These are phyloP conservation scores for Boletus barrowsii DNA, from an alignment of 768 basidiomycete genomes.

Conservation along the genomic window DNA sequence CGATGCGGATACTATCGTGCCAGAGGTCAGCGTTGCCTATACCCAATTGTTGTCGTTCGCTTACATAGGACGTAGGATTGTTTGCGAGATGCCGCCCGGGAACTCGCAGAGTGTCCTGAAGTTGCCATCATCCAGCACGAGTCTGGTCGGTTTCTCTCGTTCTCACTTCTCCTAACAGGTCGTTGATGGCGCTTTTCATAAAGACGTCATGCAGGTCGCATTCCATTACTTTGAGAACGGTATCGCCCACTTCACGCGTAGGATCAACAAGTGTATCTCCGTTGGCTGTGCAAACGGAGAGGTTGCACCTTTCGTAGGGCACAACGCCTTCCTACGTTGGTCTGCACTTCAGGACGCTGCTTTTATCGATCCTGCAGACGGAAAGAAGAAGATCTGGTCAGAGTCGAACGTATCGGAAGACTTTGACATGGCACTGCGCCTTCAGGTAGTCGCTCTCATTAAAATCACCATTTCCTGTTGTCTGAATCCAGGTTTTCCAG, in stretches of 20 bases:
- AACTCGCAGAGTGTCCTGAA: constrained; percentile 78
- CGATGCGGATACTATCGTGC: constrained; percentile 87
- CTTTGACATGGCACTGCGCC: constrained; percentile 61
- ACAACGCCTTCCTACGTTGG: constrained; percentile 90
- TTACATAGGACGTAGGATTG: constrained; percentile 56
- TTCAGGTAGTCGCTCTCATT: constrained; percentile 40
- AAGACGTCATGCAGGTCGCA: constrained; percentile 88
- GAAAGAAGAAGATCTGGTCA: constrained; percentile 73
- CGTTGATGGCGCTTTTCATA: constrained; percentile 26
- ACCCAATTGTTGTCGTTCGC: background rate
- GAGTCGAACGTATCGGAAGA: constrained; percentile 68
- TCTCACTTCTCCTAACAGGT: background rate
- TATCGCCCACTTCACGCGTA: constrained; percentile 88
- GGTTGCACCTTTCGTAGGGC: constrained; percentile 75
- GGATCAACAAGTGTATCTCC: constrained; percentile 83
- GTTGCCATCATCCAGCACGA: constrained; percentile 92
- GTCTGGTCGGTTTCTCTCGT: constrained; percentile 45
- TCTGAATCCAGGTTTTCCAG: constrained; percentile 31
- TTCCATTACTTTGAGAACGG: constrained; percentile 90
- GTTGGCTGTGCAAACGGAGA: constrained; percentile 79
- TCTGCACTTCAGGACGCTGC: constrained; percentile 86
- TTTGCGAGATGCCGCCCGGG: constrained; percentile 85
- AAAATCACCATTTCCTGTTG: constrained; percentile 54
- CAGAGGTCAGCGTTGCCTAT: constrained; percentile 42
- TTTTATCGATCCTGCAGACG: constrained; percentile 51